Conservation (phyloP, 306 rosid genomes). For the Ammopiptanthus mongolicus region DNA sequence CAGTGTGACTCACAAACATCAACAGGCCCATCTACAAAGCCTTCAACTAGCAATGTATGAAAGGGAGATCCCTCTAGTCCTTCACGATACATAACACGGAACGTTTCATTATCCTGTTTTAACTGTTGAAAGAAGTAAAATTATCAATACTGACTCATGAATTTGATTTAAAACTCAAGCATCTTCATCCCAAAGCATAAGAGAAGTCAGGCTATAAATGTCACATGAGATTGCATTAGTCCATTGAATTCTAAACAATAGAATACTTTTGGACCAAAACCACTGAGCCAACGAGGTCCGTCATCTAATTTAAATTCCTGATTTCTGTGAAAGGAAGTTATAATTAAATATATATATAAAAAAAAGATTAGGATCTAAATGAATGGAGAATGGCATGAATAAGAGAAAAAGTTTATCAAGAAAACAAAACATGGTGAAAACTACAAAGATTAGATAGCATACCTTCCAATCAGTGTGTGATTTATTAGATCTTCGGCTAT, state of each 20-base stretch:
- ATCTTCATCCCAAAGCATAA: neutral
- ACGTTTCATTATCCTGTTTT: conserved; percentile 73
- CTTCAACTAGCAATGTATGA: conserved; percentile 77
- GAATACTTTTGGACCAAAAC: neutral
- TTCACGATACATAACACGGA: conserved; percentile 79
- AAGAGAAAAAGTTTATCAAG: neutral
- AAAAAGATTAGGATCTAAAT: neutral
- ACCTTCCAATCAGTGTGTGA: conserved; percentile 76
- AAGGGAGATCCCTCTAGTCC: conserved; percentile 71
- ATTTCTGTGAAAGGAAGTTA: neutral
- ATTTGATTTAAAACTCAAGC: neutral
- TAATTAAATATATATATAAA: neutral
- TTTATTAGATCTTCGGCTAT: conserved; percentile 26
- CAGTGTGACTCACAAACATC: conserved; percentile 62
- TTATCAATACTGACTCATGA: neutral
- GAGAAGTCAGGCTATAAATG: neutral
- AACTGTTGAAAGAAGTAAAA: conserved; percentile 43
- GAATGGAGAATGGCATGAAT: neutral
- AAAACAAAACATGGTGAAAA: conserved; percentile 10
- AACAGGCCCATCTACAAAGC: conserved; percentile 70
- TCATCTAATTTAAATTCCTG: neutral
- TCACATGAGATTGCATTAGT: neutral
- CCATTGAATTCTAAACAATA: conserved; percentile 10
- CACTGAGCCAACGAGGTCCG: neutral
- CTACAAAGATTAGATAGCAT: conserved; percentile 26